Base-by-base conservation (phyloP, 2,329 filamentous ascomycete genomes). In the Botrytis tulipae region DNA sequence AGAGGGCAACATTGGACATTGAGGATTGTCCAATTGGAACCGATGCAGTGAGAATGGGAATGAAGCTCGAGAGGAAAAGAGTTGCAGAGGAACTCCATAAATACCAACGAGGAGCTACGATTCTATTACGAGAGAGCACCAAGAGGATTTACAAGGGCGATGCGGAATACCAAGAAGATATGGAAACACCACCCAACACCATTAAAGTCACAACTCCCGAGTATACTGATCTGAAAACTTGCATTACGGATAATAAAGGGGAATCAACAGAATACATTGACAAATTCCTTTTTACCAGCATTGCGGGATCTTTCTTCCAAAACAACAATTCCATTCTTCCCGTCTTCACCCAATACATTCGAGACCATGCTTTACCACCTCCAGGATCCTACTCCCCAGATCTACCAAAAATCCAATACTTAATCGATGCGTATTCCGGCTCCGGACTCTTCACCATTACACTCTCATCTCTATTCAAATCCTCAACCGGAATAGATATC, bases 271-370 rank as follows among this genome's bases (percentile, higher is more conserved):
- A 99, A 83, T 98, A 97, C 83, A 89, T 99, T 76, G 93, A 92
- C 80, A 75, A 79, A 51, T 96, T 92, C 84, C 86, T 91, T 80
- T 97, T 99, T 84, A 91, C 91, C 82, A 98, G 97, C 84, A 93
- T 93, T 4, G 96, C 96, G 18, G 95, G 95, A 74, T 90, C 93
- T 70, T 99, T 99, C 85, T 99, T 99, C 88, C 96, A 99, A 82
- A 99, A 99, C 87, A 99, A 99, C 88, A 98, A 98, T 86, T 97
- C 94, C 72, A 98, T 99, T 83, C 91, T 99, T 37, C 90, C 93
- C 44, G 84, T 86, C 25, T 97, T 98, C 83, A 97, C 94, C 22
- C 87, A 90, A 77, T 97, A 97, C 85, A 93, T 98, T 81, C 92
- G 94, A 76, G 87, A 92, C 54, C 89, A 92, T 82, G 92, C 95